Conservation (phyloP, 2,329 filamentous ascomycete genomes). For the Cladophialophora immunda region DNA sequence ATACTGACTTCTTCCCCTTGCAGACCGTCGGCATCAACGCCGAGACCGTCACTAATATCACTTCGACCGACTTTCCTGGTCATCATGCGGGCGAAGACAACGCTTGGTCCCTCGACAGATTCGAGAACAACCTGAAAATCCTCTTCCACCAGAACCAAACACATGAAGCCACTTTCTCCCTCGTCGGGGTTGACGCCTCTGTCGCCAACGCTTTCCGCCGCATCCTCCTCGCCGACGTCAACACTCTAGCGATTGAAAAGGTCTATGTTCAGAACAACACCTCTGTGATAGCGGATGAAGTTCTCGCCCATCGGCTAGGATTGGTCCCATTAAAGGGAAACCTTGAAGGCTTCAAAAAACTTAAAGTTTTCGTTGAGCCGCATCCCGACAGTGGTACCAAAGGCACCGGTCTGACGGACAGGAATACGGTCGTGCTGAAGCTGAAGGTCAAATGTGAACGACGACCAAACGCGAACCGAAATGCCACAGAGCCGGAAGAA, state of each 20-base stretch:
- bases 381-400: constrained; percentile 61
- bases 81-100: constrained; percentile 90
- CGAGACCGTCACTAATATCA: constrained; percentile 89
- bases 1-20: constrained; percentile 8
- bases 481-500: constrained; percentile 81
- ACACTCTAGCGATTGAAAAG: constrained; percentile 90
- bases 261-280: constrained; percentile 97
- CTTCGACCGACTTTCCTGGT: constrained; percentile 89
- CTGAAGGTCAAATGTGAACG: constrained; percentile 82
- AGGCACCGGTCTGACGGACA: constrained; percentile 66
- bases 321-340: constrained; percentile 88
- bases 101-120: constrained; percentile 77
- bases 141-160: constrained; percentile 84
- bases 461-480: constrained; percentile 74
- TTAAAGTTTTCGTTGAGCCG: constrained; percentile 83
- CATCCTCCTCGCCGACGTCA: constrained; percentile 93
- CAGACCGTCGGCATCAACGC: constrained; percentile 77
- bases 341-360: constrained; percentile 77
- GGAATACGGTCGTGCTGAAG: constrained; percentile 84
- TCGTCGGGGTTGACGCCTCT: constrained; percentile 89
- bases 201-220: constrained; percentile 97
- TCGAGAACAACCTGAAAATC: constrained; percentile 74
- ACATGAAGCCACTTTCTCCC: constrained; percentile 84
- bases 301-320: constrained; percentile 87
- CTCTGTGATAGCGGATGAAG: constrained; percentile 96